Conservation (phyloP, 352 stramenopile species). For the Pseudoperonospora humuli region DNA sequence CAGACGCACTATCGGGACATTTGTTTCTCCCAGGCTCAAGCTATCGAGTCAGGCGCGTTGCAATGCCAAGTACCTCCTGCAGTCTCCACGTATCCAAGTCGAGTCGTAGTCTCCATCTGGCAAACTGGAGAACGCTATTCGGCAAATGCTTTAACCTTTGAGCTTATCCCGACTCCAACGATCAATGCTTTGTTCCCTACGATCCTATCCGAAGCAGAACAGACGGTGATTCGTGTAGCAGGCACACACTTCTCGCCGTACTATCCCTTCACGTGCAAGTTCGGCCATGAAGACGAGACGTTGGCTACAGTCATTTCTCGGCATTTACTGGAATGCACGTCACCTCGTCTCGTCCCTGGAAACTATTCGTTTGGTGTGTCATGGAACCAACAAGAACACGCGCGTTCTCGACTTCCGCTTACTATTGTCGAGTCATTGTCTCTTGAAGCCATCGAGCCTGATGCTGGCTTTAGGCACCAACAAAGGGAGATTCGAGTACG, state of each 20-base stretch:
- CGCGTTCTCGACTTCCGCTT: slow-evolving; percentile 1
- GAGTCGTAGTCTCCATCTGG: slow-evolving; percentile 26
- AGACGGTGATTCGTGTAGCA: slow-evolving; percentile 12
- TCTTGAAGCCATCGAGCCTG: slow-evolving; percentile 18
- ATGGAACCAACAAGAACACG: slow-evolving; percentile 33
- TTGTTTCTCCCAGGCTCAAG: slow-evolving; percentile 9
- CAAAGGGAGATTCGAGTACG: slow-evolving; percentile 14
- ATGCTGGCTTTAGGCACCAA: slow-evolving; percentile 6
- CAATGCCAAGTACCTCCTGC: slow-evolving; percentile 4
- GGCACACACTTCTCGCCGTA: slow-evolving; percentile 11
- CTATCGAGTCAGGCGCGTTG: slow-evolving; percentile 4
- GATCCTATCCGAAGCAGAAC: slow-evolving; percentile 11
- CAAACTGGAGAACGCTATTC: slow-evolving; percentile 27
- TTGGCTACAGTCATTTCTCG: slow-evolving; percentile 10
- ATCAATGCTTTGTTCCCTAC: slow-evolving; percentile 16
- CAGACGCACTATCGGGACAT: background rate
- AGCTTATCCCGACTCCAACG: slow-evolving; percentile 9
- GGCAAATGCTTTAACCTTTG: slow-evolving; percentile 20
- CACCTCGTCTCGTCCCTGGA: slow-evolving; percentile 15
- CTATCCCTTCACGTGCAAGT: slow-evolving; percentile 13
- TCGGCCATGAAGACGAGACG: slow-evolving; percentile 10
- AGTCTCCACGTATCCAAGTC: background rate
- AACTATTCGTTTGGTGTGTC: slow-evolving; percentile 28
- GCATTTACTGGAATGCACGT: slow-evolving; percentile 23
- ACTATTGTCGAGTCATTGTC: slow-evolving; percentile 14